Evolutionary conservation across 345 rosid genomes (phyloP).

Genomic region (Clarkia xantiana): DNA sequence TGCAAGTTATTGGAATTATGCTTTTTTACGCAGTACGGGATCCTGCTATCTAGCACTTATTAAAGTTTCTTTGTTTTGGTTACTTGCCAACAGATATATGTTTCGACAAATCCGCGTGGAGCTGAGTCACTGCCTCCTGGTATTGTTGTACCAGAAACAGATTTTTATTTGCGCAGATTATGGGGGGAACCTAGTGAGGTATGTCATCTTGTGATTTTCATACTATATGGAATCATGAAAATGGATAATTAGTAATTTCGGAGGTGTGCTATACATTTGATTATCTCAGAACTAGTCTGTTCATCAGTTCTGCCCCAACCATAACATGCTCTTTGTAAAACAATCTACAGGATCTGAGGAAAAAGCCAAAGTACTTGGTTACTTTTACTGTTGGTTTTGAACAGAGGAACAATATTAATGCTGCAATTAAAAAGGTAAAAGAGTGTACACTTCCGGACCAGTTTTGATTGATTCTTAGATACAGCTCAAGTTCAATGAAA

Average conservation of each 20-base stretch:
- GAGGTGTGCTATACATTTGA: background rate
- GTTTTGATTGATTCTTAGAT: too few species aligned
- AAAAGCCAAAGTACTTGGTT: conserved; percentile 65
- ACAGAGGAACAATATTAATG: conserved; percentile 53
- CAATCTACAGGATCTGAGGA: conserved; percentile 57
- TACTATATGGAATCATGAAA: background rate
- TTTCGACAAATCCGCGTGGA: conserved; percentile 80
- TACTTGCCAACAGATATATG: conserved; percentile 44
- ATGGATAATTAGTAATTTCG: background rate
- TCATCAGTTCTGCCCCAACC: background rate
- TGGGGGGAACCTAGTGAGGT: conserved; percentile 97
- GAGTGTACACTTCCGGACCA: background rate
- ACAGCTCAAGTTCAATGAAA: too few species aligned
- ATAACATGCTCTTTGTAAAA: background rate
- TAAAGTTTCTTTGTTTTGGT: background rate
- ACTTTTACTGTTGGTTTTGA: conserved; percentile 75
- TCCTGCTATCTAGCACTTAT: background rate
- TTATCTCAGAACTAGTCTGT: background rate
- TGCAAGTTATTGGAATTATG: too few species aligned
- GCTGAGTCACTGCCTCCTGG: conserved; percentile 88
- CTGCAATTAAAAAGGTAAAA: conserved; percentile 67
- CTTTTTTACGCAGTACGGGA: background rate
- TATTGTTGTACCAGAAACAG: conserved; percentile 66
- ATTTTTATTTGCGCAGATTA: conserved; percentile 71
- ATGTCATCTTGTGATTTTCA: conserved; percentile 9